These are phyloP conservation scores for Claviceps arundinis DNA, from an alignment of 2,329 filamentous ascomycete genomes.

Conservation along the genomic window DNA sequence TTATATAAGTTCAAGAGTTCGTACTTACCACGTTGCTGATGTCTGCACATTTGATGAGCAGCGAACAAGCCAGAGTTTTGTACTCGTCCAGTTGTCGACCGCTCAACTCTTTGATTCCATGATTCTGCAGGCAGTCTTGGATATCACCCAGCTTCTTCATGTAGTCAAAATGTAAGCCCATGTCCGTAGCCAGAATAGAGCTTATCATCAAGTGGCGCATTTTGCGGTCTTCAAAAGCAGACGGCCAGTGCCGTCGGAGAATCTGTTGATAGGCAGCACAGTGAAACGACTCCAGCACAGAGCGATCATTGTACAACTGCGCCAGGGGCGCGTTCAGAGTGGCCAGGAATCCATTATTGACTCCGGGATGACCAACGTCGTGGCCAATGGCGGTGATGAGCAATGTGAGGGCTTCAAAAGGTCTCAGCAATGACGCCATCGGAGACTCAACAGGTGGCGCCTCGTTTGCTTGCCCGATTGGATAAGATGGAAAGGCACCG, in stretches of 20 bases:
- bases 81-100: constrained; percentile 63
- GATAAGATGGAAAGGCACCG: constrained; percentile 60
- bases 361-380: constrained; percentile 91
- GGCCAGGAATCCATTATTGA: constrained; percentile 94
- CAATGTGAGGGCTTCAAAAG: constrained; percentile 78
- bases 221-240: constrained; percentile 60
- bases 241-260: constrained; percentile 80
- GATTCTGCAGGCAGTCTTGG: constrained; percentile 62
- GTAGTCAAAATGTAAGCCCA: constrained; percentile 94
- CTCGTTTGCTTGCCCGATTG: constrained; percentile 20
- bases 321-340: constrained; percentile 85
- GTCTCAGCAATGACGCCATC: constrained; percentile 62
- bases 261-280: constrained; percentile 96
- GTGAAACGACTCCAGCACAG: constrained; percentile 93
- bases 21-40: constrained; percentile 89
- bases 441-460: constrained; percentile 38
- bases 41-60: constrained; percentile 95
- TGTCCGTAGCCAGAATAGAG: constrained; percentile 93
- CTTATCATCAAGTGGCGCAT: constrained; percentile 91
- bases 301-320: constrained; percentile 92
- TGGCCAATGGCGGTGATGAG: constrained; percentile 95
- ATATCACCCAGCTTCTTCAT: constrained; percentile 78
- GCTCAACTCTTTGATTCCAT: constrained; percentile 58
- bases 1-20: neutral
- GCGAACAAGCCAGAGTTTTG: constrained; percentile 68